phyloP scores from a whole-genome alignment of 2,329 filamentous ascomycete genomes.

The Claviceps sp. region DNA sequence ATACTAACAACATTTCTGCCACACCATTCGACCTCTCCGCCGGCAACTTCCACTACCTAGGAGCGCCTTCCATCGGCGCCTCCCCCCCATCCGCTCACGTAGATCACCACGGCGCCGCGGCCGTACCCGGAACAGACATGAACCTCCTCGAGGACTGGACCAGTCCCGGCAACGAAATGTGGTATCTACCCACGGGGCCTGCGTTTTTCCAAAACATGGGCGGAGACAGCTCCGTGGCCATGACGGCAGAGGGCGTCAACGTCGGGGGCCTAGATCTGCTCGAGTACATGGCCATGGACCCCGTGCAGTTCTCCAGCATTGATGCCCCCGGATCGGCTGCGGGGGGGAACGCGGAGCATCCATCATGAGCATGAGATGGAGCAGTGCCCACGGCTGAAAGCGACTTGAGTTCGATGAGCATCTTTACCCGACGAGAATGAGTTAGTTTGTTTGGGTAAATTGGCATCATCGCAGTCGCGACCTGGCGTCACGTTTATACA shows the following conservation, averaged over 20 bases:
- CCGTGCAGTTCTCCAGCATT: constrained; percentile 25
- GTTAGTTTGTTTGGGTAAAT: too few species aligned
- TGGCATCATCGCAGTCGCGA: too few species aligned
- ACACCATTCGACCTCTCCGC: constrained; percentile 47
- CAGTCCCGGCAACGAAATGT: constrained; percentile 46
- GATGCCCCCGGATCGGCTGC: constrained; percentile 13
- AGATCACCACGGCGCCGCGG: constrained; percentile 15
- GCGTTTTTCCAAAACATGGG: constrained; percentile 54
- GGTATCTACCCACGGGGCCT: constrained; percentile 51
- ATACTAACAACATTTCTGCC: constrained; percentile 47
- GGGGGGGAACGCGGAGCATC: neutral
- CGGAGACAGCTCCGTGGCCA: constrained; percentile 42
- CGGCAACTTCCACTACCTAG: constrained; percentile 41
- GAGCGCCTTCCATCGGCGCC: constrained; percentile 34
- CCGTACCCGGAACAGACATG: constrained; percentile 19
- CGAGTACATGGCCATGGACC: constrained; percentile 54
- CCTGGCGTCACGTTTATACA: too few species aligned
- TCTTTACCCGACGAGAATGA: too few species aligned
- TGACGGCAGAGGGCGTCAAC: constrained; percentile 55
- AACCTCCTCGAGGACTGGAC: constrained; percentile 42
- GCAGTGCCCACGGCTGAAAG: too few species aligned
- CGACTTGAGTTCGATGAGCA: too few species aligned
- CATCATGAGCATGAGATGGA: too few species aligned
- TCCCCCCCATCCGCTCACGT: constrained; percentile 32
- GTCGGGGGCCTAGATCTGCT: constrained; percentile 53